These are phyloP conservation scores for Pseudopyricularia cyperi DNA, from an alignment of 2,329 filamentous ascomycete genomes.

Conservation along the genomic window DNA sequence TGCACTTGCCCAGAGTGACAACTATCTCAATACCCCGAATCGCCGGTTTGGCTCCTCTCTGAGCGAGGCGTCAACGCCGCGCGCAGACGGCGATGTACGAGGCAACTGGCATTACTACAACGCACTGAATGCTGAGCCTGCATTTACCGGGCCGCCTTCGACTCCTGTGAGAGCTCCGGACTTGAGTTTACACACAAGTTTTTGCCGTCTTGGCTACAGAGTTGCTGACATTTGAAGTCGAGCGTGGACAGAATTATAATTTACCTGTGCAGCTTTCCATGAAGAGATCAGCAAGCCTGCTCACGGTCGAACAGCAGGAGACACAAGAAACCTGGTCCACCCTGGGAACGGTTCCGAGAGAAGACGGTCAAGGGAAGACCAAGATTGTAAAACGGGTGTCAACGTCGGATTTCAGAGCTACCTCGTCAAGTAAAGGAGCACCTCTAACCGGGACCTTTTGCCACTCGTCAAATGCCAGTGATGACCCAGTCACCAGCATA, in stretches of 20 bases:
- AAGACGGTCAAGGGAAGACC: neutral
- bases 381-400: neutral
- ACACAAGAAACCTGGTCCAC: neutral
- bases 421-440: neutral
- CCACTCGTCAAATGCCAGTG: neutral
- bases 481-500: neutral
- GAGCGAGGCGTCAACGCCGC: neutral
- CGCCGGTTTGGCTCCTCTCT: neutral
- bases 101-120: neutral
- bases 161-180: neutral
- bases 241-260: neutral
- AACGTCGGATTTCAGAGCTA: neutral
- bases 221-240: neutral
- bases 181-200: neutral
- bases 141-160: neutral
- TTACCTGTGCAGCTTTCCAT: neutral
- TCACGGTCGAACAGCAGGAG: neutral
- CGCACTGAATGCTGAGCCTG: neutral
- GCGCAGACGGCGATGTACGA: neutral
- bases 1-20: neutral
- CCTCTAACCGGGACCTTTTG: neutral
- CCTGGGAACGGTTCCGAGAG: neutral
- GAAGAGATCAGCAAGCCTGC: neutral
- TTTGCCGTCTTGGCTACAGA: neutral
- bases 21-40: neutral